Evolutionary conservation across 1,284 basidiomycete genomes (phyloP), one percentile per base, ranked within the genome.

Genomic region (Apiotrichum akiyoshidainum): DNA sequence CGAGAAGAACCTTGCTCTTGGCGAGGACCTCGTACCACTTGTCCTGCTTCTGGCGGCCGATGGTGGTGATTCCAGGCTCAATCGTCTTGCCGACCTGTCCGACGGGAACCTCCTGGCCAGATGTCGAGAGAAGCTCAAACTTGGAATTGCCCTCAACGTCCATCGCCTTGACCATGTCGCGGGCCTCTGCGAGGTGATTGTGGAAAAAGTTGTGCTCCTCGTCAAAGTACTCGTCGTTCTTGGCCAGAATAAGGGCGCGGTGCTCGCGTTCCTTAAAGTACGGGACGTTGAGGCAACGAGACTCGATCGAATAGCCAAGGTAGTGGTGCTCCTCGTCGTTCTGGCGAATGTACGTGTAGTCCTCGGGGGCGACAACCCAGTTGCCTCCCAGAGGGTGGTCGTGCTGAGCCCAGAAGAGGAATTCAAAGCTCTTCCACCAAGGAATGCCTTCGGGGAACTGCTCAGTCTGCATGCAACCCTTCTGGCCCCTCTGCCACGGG

Each of bases 281-380:
- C 13, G 55, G 52, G 2, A 42, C 26, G 10, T 19, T 47, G 16
- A 47, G 26, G 59, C 79, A 80, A 0, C 66, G 58, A 10, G 56
- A 52, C 57, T 79, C 76, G 58, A 80, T 68, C 39, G 72, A 76
- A 54, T 80, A 80, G 46, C 78, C 78, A 1, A 79, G 59, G 58
- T 75, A 79, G 31, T 68, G 61, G 59, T 73, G 76, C 13, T 56
- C 50, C 7, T 57, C 50, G 35, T 59, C 58, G 12, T 59, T 34
- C 14, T 33, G 41, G n/a, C 52, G 35, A 35, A 58, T 52, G 14
- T n/a, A 31, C 11, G 44, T 44, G 48, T 72, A 77, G 57, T 77
- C 65, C 52, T 78, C 75, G 1, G 76, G 76, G 10, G 65, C 59
- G n/a, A 79, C 55, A 11, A 72, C 72, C 75, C 75, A 79, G 8